phyloP scores from a whole-genome alignment of 176 grass and related monocot genomes.

The Dactylis glomerata region DNA sequence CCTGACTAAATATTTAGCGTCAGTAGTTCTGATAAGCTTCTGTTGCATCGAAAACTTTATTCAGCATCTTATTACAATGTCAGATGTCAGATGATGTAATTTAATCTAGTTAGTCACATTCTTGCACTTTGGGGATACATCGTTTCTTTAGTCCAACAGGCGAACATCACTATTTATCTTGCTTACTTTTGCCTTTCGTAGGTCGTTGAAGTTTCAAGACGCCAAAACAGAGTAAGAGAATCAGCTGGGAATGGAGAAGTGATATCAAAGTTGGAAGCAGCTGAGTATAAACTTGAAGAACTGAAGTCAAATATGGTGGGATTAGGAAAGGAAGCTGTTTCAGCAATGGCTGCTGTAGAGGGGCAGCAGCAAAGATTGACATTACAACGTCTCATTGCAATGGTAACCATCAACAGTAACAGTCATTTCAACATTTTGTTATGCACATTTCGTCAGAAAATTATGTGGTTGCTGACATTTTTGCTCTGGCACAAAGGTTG shows the following conservation, averaged over 20 bases:
- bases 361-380: slow-evolving; percentile 89
- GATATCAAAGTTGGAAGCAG: slow-evolving; percentile 75
- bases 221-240: slow-evolving; percentile 82
- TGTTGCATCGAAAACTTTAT: background rate
- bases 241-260: slow-evolving; percentile 58
- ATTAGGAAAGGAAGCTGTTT: slow-evolving; percentile 82
- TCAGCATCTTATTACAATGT: background rate
- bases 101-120: background rate
- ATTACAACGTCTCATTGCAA: slow-evolving; percentile 81
- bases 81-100: background rate
- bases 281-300: slow-evolving; percentile 92
- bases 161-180: background rate
- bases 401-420: slow-evolving; percentile 48
- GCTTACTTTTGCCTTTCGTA: slow-evolving; percentile 4
- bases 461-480: slow-evolving; percentile 17
- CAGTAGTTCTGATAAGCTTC: slow-evolving; percentile 9
- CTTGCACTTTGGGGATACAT: background rate
- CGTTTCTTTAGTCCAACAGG: background rate
- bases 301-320: slow-evolving; percentile 83
- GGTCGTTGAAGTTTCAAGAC: slow-evolving; percentile 89
- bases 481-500: slow-evolving; percentile 51
- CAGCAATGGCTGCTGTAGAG: slow-evolving; percentile 90
- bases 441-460: slow-evolving; percentile 2
- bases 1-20: background rate
- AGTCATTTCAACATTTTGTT: background rate